A percentile compares a stretch with the other conserved stretches of the same genome.
Evolutionary conservation across 2,329 filamentous ascomycete species (phyloP).

Genomic region (Stemphylium vesicarium): DNA sequence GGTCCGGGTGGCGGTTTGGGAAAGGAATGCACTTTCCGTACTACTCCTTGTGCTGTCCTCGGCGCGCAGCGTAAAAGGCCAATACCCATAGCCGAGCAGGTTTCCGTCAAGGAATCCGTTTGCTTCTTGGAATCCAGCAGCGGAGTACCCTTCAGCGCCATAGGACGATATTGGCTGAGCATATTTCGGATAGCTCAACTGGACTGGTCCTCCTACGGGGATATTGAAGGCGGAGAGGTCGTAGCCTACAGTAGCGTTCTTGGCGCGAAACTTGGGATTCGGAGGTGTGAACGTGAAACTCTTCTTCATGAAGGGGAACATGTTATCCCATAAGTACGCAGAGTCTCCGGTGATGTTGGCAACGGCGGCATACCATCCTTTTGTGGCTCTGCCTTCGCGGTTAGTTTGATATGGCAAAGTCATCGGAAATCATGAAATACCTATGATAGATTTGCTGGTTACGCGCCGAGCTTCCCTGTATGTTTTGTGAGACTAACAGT

Average conservation of each 20-base stretch:
- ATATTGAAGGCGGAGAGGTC: conserved; percentile 9
- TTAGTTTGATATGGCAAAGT: neutral
- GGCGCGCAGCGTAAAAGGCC: conserved; percentile 8
- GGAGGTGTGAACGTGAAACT: conserved; percentile 37
- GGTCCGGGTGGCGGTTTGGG: conserved; percentile 1
- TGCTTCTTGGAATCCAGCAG: conserved; percentile 8
- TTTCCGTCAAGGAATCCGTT: conserved; percentile 11
- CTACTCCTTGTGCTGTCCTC: conserved; percentile 13
- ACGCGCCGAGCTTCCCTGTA: conserved; percentile 26
- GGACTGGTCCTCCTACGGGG: conserved; percentile 9
- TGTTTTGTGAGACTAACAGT: neutral
- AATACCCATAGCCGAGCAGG: conserved; percentile 10
- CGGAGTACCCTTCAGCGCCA: conserved; percentile 9
- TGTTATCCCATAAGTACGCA: conserved; percentile 31
- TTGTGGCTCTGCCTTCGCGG: conserved; percentile 5
- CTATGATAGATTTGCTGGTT: conserved; percentile 35
- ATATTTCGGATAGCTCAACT: conserved; percentile 17
- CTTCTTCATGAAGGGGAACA: conserved; percentile 35
- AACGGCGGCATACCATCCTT: conserved; percentile 13
- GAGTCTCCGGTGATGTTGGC: conserved; percentile 32
- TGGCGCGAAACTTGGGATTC: conserved; percentile 10
- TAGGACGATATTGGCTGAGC: conserved; percentile 15
- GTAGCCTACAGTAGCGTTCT: conserved; percentile 12
- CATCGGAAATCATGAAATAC: neutral
- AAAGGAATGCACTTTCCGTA: conserved; percentile 11